Evolutionary conservation across 148 eudicot genomes (phyloP).

Genomic region (Spergularia bocconei): DNA sequence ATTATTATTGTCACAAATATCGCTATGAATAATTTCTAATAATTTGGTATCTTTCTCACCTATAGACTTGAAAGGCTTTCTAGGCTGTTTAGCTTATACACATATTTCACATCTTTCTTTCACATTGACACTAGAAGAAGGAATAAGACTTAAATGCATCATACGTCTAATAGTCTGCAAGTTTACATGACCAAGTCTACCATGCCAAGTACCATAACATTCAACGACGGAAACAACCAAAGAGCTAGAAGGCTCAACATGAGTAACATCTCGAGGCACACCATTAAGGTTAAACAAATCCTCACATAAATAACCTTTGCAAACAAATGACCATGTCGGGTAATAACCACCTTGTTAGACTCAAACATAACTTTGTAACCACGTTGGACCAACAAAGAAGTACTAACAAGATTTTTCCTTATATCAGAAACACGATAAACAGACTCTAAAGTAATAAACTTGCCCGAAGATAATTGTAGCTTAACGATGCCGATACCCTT

Average conservation of each 20-base stretch:
- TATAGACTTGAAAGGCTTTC: too few species aligned
- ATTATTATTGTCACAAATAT: too few species aligned
- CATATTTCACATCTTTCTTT: too few species aligned
- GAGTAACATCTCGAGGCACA: not conserved
- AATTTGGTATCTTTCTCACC: too few species aligned
- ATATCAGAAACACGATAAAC: not conserved
- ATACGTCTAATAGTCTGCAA: not conserved
- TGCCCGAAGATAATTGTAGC: not conserved
- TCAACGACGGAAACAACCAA: not conserved
- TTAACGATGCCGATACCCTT: not conserved
- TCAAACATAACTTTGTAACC: not conserved
- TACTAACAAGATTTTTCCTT: not conserved
- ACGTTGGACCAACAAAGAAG: not conserved
- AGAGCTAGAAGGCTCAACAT: not conserved
- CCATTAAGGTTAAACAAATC: not conserved
- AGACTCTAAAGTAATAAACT: not conserved
- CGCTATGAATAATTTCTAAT: too few species aligned
- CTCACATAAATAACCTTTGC: not conserved
- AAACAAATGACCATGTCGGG: not conserved
- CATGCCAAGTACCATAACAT: conserved; percentile 12
- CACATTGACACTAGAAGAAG: too few species aligned
- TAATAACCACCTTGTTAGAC: conserved; percentile 3
- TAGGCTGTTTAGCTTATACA: too few species aligned
- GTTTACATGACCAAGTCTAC: conserved; percentile 3
- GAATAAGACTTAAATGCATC: not conserved